Base-by-base conservation (phyloP, 1,284 basidiomycete species). In the Ceratorhiza oryzae-sativae region DNA sequence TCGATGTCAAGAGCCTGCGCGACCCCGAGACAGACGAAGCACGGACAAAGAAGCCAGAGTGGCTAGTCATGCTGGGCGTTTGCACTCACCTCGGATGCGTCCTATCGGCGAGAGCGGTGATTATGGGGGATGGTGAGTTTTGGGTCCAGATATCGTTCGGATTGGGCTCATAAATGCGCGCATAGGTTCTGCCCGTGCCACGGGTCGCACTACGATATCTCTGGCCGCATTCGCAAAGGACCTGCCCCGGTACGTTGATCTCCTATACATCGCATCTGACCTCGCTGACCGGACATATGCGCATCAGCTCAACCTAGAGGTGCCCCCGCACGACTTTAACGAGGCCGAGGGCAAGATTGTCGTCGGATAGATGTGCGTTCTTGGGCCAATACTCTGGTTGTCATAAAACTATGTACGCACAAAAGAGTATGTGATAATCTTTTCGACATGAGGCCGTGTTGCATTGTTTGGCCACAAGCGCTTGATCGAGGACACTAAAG, bases 21-120 rank as follows among this genome's bases (percentile, higher is more conserved):
- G 97, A 99, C 81, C 97, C 97, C 68, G 87, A 99, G 85, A 84
- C 87, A 73, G 97, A 99, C 80, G 91, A 94, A 79, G 87, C 87
- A 71, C 88, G 97, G 75, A 88, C 90, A 73, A 93, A 98, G 89
- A 92, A 92, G 83, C 96, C 97, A 51, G 97, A 99, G 83, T 99
- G 97, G 97, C 85, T 97, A 77, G 90, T 97, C 81, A 97, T 97
- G 95, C 83, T 97, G 68, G 95, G 95, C 80, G 95, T 98, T 74
- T 98, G 97, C 89, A 99, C 97, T 49, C 97, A 99, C 84, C 84
- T 99, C 76, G 97, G 97, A 82, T 99, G 97, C 86, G 97, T 99
- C 97, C 97, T 75, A 98, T 99, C 79, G 93, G 94, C 77, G 95
- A 98, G 84, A 92, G 95, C 74, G 96, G 97, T 82, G 97, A 99